Evolutionary conservation across 768 basidiomycete species (phyloP).

Genomic region (Candolleomyces eurysporus): DNA sequence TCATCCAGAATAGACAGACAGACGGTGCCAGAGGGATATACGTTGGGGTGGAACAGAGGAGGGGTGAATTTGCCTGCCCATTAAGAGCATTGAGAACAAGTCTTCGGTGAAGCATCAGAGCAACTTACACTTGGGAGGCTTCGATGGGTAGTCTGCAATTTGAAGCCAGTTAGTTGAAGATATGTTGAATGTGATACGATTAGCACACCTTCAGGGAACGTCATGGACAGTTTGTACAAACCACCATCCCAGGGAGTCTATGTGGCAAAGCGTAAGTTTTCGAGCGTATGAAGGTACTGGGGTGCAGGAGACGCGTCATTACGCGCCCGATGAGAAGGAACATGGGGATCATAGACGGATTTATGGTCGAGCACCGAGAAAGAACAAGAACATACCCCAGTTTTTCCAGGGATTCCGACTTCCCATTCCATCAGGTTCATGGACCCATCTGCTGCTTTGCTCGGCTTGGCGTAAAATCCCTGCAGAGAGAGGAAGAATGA

Average conservation of each 20-base stretch:
- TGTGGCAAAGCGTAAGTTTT: constrained; percentile 9
- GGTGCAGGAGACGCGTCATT: constrained; percentile 13
- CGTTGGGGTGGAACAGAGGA: constrained; percentile 95
- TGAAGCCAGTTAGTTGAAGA: neutral
- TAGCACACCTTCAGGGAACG: constrained; percentile 88
- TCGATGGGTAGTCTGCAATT: constrained; percentile 83
- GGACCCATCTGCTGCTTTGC: constrained; percentile 86
- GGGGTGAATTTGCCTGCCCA: constrained; percentile 90
- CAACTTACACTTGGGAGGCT: constrained; percentile 85
- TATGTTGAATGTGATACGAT: neutral
- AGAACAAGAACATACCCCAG: constrained; percentile 48
- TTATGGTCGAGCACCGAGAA: neutral
- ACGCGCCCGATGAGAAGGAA: neutral
- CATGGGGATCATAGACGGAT: neutral
- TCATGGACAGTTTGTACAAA: constrained; percentile 91
- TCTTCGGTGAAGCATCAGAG: neutral
- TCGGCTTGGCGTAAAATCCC: constrained; percentile 97
- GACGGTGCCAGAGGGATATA: constrained; percentile 98
- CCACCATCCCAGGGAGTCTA: constrained; percentile 98
- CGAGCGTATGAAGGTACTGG: neutral
- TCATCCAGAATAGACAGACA: constrained; percentile 98
- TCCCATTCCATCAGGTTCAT: constrained; percentile 99
- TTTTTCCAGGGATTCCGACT: constrained; percentile 95
- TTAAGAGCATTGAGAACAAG: neutral
- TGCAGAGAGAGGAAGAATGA: constrained; percentile 27